Conservation (phyloP, 257 asterid genomes). For the Solanum habrochaites region DNA sequence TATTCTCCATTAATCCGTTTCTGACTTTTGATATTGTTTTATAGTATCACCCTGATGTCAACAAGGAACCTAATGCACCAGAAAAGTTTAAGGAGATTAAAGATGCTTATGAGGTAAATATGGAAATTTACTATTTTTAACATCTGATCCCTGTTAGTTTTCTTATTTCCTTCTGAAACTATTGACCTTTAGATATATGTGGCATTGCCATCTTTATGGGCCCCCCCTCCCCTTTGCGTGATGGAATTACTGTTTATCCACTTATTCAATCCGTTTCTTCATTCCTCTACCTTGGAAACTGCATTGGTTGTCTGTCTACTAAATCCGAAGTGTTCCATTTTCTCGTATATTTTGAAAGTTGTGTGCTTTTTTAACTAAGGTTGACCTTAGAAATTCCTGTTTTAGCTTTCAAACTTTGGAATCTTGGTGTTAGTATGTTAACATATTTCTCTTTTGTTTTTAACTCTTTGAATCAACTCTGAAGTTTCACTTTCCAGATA, state of each 20-base stretch:
- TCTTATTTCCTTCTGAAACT: not conserved
- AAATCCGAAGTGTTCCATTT: not conserved
- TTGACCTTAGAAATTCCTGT: not conserved
- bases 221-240: not conserved
- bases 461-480: conserved; percentile 14
- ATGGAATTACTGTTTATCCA: not conserved
- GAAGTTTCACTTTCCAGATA: conserved; percentile 65
- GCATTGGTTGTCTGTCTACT: not conserved
- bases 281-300: not conserved
- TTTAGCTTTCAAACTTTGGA: not conserved
- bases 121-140: not conserved
- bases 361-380: not conserved
- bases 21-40: conserved; percentile 6
- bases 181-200: not conserved
- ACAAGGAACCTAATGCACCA: conserved; percentile 92
- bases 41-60: conserved; percentile 95
- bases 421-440: not conserved
- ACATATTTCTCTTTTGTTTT: not conserved
- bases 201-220: not conserved
- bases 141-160: not conserved
- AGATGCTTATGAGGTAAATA: conserved; percentile 92
- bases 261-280: not conserved
- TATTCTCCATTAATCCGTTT: not conserved
- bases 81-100: conserved; percentile 95
- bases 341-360: not conserved